These are phyloP conservation scores for Condylostoma magnum DNA, from an alignment of 169 alveolate genomes.

Conservation along the genomic window DNA sequence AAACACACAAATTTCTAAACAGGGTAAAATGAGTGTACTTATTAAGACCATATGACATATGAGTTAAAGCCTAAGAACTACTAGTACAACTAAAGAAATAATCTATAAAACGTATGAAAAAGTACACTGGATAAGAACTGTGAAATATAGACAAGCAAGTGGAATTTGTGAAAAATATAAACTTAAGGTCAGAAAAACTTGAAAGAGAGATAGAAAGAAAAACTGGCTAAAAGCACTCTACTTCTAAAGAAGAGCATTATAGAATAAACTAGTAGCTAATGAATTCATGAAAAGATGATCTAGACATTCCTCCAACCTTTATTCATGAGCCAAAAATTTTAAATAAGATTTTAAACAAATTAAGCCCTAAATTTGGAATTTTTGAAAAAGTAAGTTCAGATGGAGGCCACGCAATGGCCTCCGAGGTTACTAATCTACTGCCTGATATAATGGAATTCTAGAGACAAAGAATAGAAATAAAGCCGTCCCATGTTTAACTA, in stretches of 20 bases:
- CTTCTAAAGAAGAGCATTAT: constrained; percentile 24
- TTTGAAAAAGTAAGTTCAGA: constrained; percentile 61
- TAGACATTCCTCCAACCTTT: constrained; percentile 58
- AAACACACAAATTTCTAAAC: background rate
- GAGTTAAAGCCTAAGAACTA: background rate
- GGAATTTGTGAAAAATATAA: constrained; percentile 11
- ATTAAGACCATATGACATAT: background rate
- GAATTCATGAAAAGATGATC: constrained; percentile 30
- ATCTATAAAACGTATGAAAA: constrained; percentile 23
- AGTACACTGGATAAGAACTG: constrained; percentile 17
- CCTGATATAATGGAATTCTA: constrained; percentile 56
- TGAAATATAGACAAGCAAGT: constrained; percentile 1
- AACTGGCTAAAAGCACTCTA: constrained; percentile 1
- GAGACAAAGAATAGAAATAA: constrained; percentile 51
- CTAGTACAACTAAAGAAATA: background rate
- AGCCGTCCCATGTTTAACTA: constrained; percentile 53
- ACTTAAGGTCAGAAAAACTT: background rate
- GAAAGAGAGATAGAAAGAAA: constrained; percentile 27
- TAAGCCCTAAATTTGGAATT: constrained; percentile 60
- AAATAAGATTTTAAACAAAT: constrained; percentile 41
- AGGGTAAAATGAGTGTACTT: constrained; percentile 15
- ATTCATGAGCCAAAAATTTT: constrained; percentile 56
- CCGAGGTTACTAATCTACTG: constrained; percentile 52
- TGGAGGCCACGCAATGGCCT: constrained; percentile 65
- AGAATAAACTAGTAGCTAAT: constrained; percentile 25